Evolutionary conservation across 768 basidiomycete species (phyloP), one percentile per base, ranked within the genome.

Genomic region (Termitomyces sp.): DNA sequence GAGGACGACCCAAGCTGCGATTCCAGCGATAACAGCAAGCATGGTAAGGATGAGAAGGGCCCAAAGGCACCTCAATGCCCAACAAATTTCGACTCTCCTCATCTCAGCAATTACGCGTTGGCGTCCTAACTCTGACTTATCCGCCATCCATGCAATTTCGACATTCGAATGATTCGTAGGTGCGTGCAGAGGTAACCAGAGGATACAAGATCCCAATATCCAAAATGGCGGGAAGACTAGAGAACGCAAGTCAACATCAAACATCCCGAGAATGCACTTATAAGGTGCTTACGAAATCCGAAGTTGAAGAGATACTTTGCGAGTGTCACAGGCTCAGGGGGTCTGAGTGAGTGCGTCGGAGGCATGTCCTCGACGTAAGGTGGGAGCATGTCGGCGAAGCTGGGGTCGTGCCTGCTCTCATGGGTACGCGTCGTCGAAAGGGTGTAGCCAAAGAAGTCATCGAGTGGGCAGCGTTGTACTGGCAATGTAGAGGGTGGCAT

Each of bases 161-260:
- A 67, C 65, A 9, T 63, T 53, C 1, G 69, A 66, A 15, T 71
- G 64, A 14, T 68, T 48, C 3, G 73, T 71, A 14, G 79, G 77
- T 42, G 80, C 76, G 45, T 77, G 81, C 53, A 86, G 71, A 10
- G 86, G 84, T 7, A 79, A 80, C 51, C 81, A 69, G 20, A 87
- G 77, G 65, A 87, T 83, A 67, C 83, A 74, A 32, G 80, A 76
- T 25, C 86, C 85, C 57, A 86, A 73, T 49, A 81, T 75, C 86
- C 86, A 87, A 70, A 87, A 86, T 45, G 81, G 74, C 2, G 83
- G 83, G 69, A 87, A 87, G 55, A 86, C 86, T 87, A 43, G 17
- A 6, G 54, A 40, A 29, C 57, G 60, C 63, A 20, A 14, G 50
- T 36, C 12, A 63, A 56, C 38, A 31, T 29, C 34, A 37, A 60